These are phyloP conservation scores for Torulaspora delbrueckii DNA, from an alignment of 805 yeast genomes.

Conservation along the genomic window DNA sequence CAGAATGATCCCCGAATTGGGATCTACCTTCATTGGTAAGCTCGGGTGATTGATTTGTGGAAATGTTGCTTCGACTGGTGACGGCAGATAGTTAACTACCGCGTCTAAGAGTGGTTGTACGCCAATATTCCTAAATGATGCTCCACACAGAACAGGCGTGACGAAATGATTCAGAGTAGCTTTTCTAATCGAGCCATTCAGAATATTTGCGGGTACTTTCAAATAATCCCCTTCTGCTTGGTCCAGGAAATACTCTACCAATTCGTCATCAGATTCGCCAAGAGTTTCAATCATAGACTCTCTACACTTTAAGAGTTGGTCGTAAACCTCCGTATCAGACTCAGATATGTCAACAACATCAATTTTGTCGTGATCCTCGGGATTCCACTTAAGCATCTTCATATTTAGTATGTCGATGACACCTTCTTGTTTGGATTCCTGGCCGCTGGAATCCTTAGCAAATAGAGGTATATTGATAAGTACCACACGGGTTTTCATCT, in stretches of 20 bases:
- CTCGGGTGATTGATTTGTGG: constrained; percentile 42
- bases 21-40: constrained; percentile 39
- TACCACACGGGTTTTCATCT: constrained; percentile 68
- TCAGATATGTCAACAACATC: constrained; percentile 55
- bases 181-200: constrained; percentile 57
- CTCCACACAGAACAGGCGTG: constrained; percentile 86
- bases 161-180: constrained; percentile 56
- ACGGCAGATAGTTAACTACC: constrained; percentile 69
- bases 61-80: constrained; percentile 59
- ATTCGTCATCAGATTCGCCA: constrained; percentile 73
- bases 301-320: constrained; percentile 53
- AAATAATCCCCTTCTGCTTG: constrained; percentile 59
- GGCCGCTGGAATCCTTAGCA: constrained; percentile 34
- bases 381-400: constrained; percentile 47
- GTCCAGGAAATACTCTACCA: constrained; percentile 75
- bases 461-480: constrained; percentile 77
- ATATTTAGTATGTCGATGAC: constrained; percentile 55
- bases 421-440: constrained; percentile 43
- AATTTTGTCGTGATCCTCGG: constrained; percentile 23
- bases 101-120: constrained; percentile 93
- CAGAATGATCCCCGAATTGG: constrained; percentile 45
- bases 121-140: constrained; percentile 88
- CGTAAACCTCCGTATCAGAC: constrained; percentile 35
- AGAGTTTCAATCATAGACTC: constrained; percentile 78
- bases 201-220: constrained; percentile 49